A percentile compares a stretch with the other conserved stretches of the same genome.
Conservation (phyloP, 768 basidiomycete genomes). For the Exsudoporus frostii region DNA sequence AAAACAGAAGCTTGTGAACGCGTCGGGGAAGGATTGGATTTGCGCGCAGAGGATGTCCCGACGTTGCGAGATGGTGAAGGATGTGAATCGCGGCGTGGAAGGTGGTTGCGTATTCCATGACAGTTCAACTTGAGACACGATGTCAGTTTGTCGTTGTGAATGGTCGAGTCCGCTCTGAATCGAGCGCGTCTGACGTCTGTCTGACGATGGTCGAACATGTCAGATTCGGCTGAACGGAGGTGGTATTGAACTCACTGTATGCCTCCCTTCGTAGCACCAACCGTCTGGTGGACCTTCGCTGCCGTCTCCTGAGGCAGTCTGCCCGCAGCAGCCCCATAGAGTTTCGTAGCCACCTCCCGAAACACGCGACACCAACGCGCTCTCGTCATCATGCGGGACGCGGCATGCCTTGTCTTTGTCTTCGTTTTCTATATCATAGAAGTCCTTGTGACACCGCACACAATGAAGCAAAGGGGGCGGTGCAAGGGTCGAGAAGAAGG, state of each 20-base stretch:
- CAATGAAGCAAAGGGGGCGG: slow-evolving; percentile 74
- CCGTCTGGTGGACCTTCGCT: slow-evolving; percentile 83
- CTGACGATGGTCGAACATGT: slow-evolving; percentile 32
- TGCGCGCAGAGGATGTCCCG: slow-evolving; percentile 17
- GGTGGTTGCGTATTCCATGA: slow-evolving; percentile 35
- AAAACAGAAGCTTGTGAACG: slow-evolving; percentile 18
- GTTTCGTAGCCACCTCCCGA: slow-evolving; percentile 45
- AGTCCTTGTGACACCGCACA: slow-evolving; percentile 68
- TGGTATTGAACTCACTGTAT: slow-evolving; percentile 44
- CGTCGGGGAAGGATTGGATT: slow-evolving; percentile 22
- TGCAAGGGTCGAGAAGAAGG: slow-evolving; percentile 59
- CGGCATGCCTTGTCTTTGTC: slow-evolving; percentile 59
- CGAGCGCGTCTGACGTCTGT: slow-evolving; percentile 72
- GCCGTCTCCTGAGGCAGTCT: slow-evolving; percentile 70
- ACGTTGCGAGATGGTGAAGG: slow-evolving; percentile 3
- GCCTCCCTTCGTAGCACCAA: slow-evolving; percentile 83
- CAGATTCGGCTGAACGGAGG: not conserved
- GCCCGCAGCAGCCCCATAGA: slow-evolving; percentile 71
- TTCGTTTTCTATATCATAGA: slow-evolving; percentile 67
- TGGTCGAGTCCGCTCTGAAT: slow-evolving; percentile 73
- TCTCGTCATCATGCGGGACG: slow-evolving; percentile 78
- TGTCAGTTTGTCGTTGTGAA: slow-evolving; percentile 59
- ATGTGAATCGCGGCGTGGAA: slow-evolving; percentile 6
- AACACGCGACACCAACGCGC: slow-evolving; percentile 67
- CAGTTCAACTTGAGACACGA: slow-evolving; percentile 60